phyloP scores from a whole-genome alignment of 2,329 filamentous ascomycete species.

The Penicillium sp. region DNA sequence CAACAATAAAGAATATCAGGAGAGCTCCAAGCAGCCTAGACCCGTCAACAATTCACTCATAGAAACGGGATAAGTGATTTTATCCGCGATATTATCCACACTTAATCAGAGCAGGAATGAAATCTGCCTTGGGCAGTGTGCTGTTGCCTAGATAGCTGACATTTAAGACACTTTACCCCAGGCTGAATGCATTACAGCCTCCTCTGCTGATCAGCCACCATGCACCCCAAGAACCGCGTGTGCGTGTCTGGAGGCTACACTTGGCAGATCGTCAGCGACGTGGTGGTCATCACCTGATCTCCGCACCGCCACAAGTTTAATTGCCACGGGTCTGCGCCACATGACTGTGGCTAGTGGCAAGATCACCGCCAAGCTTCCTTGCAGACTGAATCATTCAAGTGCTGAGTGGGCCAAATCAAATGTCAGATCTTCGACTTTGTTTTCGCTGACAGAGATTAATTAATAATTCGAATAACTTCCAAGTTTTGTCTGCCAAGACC shows the following conservation, averaged over 20 bases:
- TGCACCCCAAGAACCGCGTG: neutral
- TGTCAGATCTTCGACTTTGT: neutral
- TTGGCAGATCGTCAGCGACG: neutral
- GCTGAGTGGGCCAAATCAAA: neutral
- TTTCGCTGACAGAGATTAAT: neutral
- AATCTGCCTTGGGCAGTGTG: neutral
- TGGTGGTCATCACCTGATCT: neutral
- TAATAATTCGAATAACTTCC: neutral
- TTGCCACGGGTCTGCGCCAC: constrained; percentile 1
- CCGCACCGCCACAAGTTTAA: neutral
- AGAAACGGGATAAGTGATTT: too few species aligned
- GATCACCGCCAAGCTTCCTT: neutral
- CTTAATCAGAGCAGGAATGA: neutral
- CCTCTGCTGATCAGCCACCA: neutral
- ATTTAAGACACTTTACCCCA: neutral
- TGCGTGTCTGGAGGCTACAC: neutral
- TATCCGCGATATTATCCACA: too few species aligned
- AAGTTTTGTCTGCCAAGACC: neutral
- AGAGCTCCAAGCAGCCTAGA: neutral
- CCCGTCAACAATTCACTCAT: too few species aligned
- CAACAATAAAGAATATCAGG: neutral
- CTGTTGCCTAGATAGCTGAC: neutral
- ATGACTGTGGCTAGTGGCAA: neutral
- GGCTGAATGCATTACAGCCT: neutral
- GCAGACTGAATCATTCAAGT: neutral